Base-by-base conservation (phyloP, 2,329 filamentous ascomycete species). In the Dryadomyces sulphureus region DNA sequence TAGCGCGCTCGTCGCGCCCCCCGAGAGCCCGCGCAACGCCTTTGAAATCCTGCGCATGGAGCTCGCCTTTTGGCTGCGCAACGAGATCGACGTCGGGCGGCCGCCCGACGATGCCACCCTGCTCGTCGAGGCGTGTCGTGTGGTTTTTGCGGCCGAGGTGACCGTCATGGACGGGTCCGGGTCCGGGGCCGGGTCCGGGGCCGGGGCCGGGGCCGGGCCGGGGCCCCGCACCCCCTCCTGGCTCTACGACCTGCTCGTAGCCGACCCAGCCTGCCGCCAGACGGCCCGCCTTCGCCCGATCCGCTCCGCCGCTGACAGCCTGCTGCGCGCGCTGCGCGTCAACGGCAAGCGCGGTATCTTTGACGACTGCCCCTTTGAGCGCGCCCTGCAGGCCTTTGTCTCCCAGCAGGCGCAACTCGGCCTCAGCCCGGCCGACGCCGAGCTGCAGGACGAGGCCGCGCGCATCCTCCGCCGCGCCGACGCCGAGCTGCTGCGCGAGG, bases 41-140 rank as follows among this genome's bases (percentile, higher is more conserved):
- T 79, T 77, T 56, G 76, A 79, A 52, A 61, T 78, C 22, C 63
- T 81, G 54, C 78, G 79, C 54, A 58, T 69, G 45, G 75, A 79
- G 54, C 56, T 80, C 50, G 64, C 68, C 34, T 68, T 72, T 55
- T 79, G 69, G 61, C 61, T 66, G 27, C 55, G 63, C 41, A 68
- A 69, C 48, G 62, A 65, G 43, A 59, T 57, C 16, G 64, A 72
- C 19, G 61, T 61, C 16, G 64, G 64, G 34, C 34, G 34, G 52
- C 20, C 38, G 58, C 2, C 68, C 69, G 2, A 69, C 64, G 75
- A 79, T 48, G 63, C 67, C 12, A 69, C 77, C 43, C 58, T 79
- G 45, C 69, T 72, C 49, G 56, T 68, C n/a, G 73, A 79, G 57
- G 74, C 73, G n/a, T 75, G 72, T 42, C 67, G 70, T 48, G 70